These are phyloP conservation scores for Zygoascus biomembranicola DNA, from an alignment of 805 yeast species.

Conservation along the genomic window DNA sequence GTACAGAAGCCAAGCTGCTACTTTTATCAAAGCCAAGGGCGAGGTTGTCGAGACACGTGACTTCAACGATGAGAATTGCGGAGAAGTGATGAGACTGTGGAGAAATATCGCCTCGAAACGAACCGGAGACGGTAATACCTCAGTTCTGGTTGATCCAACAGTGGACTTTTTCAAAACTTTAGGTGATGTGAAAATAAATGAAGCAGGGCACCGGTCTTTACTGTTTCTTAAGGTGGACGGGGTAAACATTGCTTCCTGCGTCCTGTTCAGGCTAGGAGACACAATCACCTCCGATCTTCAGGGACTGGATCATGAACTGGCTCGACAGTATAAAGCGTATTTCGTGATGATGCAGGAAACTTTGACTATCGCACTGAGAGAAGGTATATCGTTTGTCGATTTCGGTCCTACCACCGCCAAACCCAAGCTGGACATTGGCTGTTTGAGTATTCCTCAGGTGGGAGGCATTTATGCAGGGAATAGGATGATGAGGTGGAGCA, in stretches of 20 bases:
- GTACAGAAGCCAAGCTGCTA: conserved; percentile 32
- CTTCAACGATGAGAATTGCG: conserved; percentile 28
- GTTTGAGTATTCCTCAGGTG: conserved; percentile 30
- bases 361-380: conserved; percentile 32
- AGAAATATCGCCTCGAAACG: conserved; percentile 34
- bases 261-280: conserved; percentile 36
- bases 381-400: conserved; percentile 34
- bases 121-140: conserved; percentile 30
- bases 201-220: conserved; percentile 26
- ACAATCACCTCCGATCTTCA: conserved; percentile 39
- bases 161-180: conserved; percentile 26
- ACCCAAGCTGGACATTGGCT: conserved; percentile 36
- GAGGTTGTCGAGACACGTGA: conserved; percentile 29
- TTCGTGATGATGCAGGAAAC: conserved; percentile 42
- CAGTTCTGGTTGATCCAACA: conserved; percentile 31
- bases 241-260: conserved; percentile 33
- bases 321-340: conserved; percentile 34
- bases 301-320: conserved; percentile 35
- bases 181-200: conserved; percentile 23
- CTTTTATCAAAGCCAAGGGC: conserved; percentile 31
- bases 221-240: conserved; percentile 33
- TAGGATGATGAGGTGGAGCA: conserved; percentile 3
- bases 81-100: conserved; percentile 31
- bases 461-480: conserved; percentile 32
- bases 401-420: conserved; percentile 40